Evolutionary conservation across 441 rosid species (phyloP), one percentile per base, ranked within the genome.

Genomic region (Erodium texanum): DNA sequence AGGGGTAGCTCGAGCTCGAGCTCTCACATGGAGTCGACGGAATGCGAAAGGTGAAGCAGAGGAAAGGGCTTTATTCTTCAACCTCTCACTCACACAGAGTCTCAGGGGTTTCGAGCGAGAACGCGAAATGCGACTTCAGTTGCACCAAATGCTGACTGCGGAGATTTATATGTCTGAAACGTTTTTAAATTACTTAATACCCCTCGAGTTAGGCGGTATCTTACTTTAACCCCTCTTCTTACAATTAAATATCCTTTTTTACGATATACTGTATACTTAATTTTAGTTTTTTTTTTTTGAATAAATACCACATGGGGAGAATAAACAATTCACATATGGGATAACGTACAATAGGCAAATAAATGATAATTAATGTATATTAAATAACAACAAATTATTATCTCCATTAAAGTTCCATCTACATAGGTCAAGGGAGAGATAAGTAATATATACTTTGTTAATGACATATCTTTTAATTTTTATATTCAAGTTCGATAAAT

Each of bases 81-180:
- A 56, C 62, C 62, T 56, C 24, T 61, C 45, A 32, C 36, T 32
- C 36, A 18, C 66, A 14, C 71, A 36, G 67, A 63, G 62, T 48
- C 72, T 23, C 16, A 32, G 16, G 56, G 10, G 23, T 64, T 68
- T 73, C 68, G 72, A 64, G 65, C 67, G 15, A 54, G 29, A 43
- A 11, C 11, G 68, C 72, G 64, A 68, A 65, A 58, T 67, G 64
- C 34, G 16, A 43, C 43, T 65, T 65, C 18, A 65, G 18, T 32
- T 65, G 12, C 15, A 22, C 48, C 62, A 41, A 34, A 34, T 18
- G 67, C 67, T 65, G 67, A 65, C 67, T 36, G 36, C 67, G 38
- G 24, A 8, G 24, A 20, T 2, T 20, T 18, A n/a, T 9, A 8
- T 56, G 24, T 56, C 62, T 24, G 62, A 10, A 56, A 22, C 23